phyloP scores from a whole-genome alignment of 148 eudicot genomes.

The Fagopyrum tataricum region DNA sequence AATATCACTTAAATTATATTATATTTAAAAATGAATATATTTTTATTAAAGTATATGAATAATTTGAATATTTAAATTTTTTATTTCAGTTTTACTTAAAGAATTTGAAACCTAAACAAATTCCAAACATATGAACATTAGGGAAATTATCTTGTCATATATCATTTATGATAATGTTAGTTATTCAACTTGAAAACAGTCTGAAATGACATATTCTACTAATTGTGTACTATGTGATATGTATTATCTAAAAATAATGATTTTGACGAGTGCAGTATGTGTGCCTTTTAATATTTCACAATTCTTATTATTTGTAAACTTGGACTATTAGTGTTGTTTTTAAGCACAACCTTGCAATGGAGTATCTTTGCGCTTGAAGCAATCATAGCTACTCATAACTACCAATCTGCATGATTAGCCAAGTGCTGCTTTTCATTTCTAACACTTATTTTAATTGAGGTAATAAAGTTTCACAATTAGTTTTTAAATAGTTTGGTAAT shows the following conservation, averaged over 20 bases:
- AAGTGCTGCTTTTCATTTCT: background rate
- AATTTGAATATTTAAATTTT: no score
- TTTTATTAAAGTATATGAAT: no score
- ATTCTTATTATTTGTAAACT: background rate
- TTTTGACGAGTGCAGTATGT: background rate
- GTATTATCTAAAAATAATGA: background rate
- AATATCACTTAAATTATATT: no score
- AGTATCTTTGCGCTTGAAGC: slow-evolving; percentile 13
- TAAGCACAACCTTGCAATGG: slow-evolving; percentile 9
- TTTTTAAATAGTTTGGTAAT: background rate
- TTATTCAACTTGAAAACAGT: background rate
- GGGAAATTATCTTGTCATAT: background rate
- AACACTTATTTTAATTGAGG: no score
- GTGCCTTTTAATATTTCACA: background rate
- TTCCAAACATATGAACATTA: background rate
- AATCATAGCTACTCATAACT: slow-evolving; percentile 3
- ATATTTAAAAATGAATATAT: no score
- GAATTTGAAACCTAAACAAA: no score
- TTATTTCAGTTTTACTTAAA: no score
- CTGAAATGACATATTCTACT: slow-evolving; percentile 7
- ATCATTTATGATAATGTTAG: background rate
- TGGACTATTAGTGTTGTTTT: background rate
- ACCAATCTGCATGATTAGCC: slow-evolving; percentile 14
- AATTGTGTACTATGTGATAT: background rate
- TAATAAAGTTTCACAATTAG: no score